Conservation (phyloP, 805 yeast genomes). For the Huiozyma naganishii region DNA sequence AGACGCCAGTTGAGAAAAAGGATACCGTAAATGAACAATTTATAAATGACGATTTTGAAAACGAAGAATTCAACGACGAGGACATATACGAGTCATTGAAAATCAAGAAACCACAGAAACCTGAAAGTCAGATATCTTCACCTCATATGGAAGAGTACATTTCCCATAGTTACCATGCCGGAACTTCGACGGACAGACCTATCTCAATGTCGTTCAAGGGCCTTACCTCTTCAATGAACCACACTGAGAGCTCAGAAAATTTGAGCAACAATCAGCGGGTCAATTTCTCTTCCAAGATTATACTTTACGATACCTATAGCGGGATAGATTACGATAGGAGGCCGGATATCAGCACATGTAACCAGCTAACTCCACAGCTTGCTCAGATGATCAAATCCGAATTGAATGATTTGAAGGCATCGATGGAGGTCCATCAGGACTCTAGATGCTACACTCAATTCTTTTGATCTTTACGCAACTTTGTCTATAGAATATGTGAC, state of each 20-base stretch:
- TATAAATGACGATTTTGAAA: slow-evolving; percentile 8
- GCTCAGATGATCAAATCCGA: slow-evolving; percentile 84
- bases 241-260: neutral
- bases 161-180: neutral
- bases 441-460: slow-evolving; percentile 80
- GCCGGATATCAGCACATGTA: slow-evolving; percentile 88
- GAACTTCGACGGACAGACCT: slow-evolving; percentile 20
- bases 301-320: slow-evolving; percentile 75
- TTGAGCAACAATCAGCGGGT: neutral
- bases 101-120: neutral
- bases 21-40: neutral
- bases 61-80: slow-evolving; percentile 19
- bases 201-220: slow-evolving; percentile 50
- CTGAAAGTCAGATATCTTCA: neutral
- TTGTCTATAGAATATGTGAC: neutral
- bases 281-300: slow-evolving; percentile 68
- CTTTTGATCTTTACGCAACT: slow-evolving; percentile 30
- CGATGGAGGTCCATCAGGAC: slow-evolving; percentile 74
- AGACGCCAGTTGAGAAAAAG: neutral
- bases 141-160: slow-evolving; percentile 5
- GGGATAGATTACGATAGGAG: slow-evolving; percentile 83
- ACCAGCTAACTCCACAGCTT: slow-evolving; percentile 73
- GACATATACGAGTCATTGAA: slow-evolving; percentile 1
- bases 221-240: slow-evolving; percentile 42
- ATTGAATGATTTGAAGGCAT: slow-evolving; percentile 63